Percentiles rank a stretch among this genome's conserved stretches.
Evolutionary conservation across 2,329 filamentous ascomycete species (phyloP).

Genomic region (Fusarium sp.): DNA sequence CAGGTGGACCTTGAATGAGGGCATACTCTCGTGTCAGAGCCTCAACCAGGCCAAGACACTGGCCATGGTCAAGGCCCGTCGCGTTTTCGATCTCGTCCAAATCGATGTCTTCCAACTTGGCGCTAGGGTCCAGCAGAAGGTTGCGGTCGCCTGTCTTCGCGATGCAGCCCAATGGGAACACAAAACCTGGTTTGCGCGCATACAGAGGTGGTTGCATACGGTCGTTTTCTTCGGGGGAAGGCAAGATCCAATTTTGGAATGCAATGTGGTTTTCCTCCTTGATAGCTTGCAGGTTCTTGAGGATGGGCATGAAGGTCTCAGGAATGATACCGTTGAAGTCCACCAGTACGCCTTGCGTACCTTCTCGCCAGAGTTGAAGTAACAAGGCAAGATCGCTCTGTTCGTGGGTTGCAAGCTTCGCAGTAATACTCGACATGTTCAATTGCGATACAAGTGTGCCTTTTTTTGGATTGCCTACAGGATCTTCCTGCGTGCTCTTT

Average conservation of each 20-base stretch:
- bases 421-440: not conserved
- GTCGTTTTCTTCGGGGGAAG: not conserved
- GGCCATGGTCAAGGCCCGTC: conserved; percentile 63
- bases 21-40: conserved; percentile 65
- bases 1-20: conserved; percentile 75
- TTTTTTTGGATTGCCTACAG: too few relatives aligned
- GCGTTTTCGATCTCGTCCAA: not conserved
- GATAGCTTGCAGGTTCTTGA: conserved; percentile 19
- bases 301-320: conserved; percentile 19
- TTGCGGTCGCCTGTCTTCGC: conserved; percentile 18
- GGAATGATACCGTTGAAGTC: conserved; percentile 30
- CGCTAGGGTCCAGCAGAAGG: conserved; percentile 2
- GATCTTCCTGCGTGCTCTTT: not conserved
- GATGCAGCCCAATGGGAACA: conserved; percentile 57
- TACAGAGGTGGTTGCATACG: conserved; percentile 59
- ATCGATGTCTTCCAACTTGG: not conserved
- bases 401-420: conserved; percentile 8
- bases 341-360: conserved; percentile 5
- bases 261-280: conserved; percentile 7
- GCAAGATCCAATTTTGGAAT: conserved; percentile 22
- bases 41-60: conserved; percentile 62
- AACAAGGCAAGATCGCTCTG: not conserved
- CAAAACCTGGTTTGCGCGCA: conserved; percentile 59
- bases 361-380: not conserved
- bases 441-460: too few relatives aligned